Percentiles rank a stretch among this genome's conserved stretches.
phyloP scores from a whole-genome alignment of 2,329 filamentous ascomycete species.

The Arachnomyces sp. region DNA sequence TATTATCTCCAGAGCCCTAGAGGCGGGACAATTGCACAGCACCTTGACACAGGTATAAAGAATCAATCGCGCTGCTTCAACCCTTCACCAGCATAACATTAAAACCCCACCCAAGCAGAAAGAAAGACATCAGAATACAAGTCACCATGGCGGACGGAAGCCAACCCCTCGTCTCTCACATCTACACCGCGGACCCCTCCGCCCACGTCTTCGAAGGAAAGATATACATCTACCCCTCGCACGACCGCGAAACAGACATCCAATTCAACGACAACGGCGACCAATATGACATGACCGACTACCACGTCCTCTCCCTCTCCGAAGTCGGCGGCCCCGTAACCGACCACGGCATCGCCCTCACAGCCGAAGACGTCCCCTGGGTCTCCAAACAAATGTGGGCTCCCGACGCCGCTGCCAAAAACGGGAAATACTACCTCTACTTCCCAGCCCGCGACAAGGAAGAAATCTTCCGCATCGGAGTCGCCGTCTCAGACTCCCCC shows the following conservation, averaged over 20 bases:
- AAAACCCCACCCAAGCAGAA: no score
- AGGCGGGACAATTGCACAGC: no score
- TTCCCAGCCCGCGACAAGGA: slow-evolving; percentile 66
- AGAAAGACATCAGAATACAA: neutral
- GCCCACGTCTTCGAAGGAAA: slow-evolving; percentile 70
- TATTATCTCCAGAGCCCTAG: no score
- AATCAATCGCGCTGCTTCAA: no score
- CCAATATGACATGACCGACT: slow-evolving; percentile 77
- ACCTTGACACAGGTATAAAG: no score
- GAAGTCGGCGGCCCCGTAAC: slow-evolving; percentile 51
- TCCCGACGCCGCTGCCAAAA: slow-evolving; percentile 61
- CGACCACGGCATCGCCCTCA: slow-evolving; percentile 65
- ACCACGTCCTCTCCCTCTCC: slow-evolving; percentile 65
- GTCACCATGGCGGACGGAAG: slow-evolving; percentile 4
- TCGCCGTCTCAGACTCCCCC: slow-evolving; percentile 55
- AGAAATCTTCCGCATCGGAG: slow-evolving; percentile 65
- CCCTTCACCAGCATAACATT: no score
- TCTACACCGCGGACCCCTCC: slow-evolving; percentile 73
- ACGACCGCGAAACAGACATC: slow-evolving; percentile 68
- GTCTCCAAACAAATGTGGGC: slow-evolving; percentile 73
- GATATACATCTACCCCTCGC: slow-evolving; percentile 72
- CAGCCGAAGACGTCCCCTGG: slow-evolving; percentile 61
- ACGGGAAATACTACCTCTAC: slow-evolving; percentile 67
- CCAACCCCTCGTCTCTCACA: slow-evolving; percentile 59
- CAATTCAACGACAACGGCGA: slow-evolving; percentile 75